Conservation (phyloP, 306 rosid genomes). For the Fragaria iinumae region DNA sequence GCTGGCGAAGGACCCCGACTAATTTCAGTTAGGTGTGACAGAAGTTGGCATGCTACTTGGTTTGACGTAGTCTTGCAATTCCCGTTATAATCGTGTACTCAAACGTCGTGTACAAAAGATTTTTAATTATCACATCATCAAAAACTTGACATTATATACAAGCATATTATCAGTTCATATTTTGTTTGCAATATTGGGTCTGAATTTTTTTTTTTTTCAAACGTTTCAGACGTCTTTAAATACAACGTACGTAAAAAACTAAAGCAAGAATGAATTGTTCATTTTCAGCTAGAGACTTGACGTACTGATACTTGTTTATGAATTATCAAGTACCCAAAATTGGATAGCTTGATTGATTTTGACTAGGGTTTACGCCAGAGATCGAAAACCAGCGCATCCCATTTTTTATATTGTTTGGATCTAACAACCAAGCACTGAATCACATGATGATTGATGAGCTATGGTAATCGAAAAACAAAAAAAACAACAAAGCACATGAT, state of each 20-base stretch:
- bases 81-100: neutral
- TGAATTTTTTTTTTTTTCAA: too few species aligned
- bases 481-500: neutral
- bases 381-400: neutral
- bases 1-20: neutral
- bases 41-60: neutral
- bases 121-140: neutral
- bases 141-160: too few species aligned
- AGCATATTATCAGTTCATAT: neutral
- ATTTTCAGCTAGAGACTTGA: too few species aligned
- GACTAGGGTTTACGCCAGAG: neutral
- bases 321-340: neutral
- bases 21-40: conserved; percentile 1
- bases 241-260: too few species aligned
- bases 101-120: too few species aligned
- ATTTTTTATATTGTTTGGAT: neutral
- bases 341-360: neutral
- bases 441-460: too few species aligned
- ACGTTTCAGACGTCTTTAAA: too few species aligned
- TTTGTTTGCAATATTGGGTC: neutral
- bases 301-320: neutral
- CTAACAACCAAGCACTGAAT: neutral
- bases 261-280: too few species aligned
- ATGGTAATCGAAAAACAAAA: too few species aligned
- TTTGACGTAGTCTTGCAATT: neutral